Base-by-base conservation (phyloP, 2,329 filamentous ascomycete species). In the Byssochlamys sp. region DNA sequence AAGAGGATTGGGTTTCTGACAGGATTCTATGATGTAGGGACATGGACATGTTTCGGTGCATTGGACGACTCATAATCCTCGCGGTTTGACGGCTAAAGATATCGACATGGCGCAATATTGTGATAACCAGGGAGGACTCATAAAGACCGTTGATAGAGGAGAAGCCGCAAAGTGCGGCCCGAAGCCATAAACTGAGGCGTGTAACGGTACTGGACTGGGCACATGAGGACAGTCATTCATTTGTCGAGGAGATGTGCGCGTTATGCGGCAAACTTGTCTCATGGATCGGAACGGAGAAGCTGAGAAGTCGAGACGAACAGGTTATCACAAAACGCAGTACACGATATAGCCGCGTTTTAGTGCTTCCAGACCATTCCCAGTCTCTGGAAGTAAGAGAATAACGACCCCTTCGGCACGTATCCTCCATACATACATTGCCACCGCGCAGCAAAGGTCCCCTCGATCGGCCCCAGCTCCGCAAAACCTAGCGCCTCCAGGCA, bases 361-460 rank as follows among this genome's bases (percentile, higher is more conserved):
- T 60, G 59, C 63, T 14, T 28, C 53, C 61, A 67, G 6, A 57
- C 65, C 73, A 77, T 78, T 0, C 75, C 75, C 59, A 77, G 60
- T 14, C 72, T 65, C 69, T 78, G 75, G 33, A 78, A 71, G 54
- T 67, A 78, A 2, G 70, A 70, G 58, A 77, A 76, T 12, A 78
- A 60, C 3, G 74, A 73, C 0, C 66, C 67, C 58, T 72, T 73
- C 0, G 74, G 73, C 55, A 78, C 73, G 53, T 69, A 69, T 1
- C 73, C 74, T 2, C 62, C 65, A 62, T 77, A 77, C 1, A 56
- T 61, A 0, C 65, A 57, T 62, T 77, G 71, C 73, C 75, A 78
- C 60, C 60, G 64, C 1, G 75, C 69, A 7, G 76, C 76, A 53
- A 77, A 77, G 2, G 67, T 66, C 4, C 66, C 65, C 57, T 64